phyloP scores from a whole-genome alignment of 2,329 filamentous ascomycete species.

The Fusarium ramigenum region DNA sequence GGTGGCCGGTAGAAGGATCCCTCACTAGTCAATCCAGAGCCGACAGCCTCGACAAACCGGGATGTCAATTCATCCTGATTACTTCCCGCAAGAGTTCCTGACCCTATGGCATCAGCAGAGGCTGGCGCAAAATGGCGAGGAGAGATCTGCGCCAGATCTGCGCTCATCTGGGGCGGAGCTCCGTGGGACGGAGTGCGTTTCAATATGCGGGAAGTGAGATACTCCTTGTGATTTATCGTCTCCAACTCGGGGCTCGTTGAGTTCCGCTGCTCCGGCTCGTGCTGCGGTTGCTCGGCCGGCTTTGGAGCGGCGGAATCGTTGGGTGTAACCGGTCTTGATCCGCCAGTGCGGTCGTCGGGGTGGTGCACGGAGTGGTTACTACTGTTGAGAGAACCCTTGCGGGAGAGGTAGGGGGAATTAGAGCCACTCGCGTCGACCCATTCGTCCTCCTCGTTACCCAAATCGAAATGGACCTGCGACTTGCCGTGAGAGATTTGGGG shows the following conservation, averaged over 20 bases:
- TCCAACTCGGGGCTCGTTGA: conserved; percentile 51
- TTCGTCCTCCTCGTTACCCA: conserved; percentile 68
- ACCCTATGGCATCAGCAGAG: conserved; percentile 41
- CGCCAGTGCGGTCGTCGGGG: conserved; percentile 49
- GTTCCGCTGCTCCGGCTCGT: conserved; percentile 15
- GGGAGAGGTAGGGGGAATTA: conserved; percentile 65
- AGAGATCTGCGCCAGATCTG: conserved; percentile 58
- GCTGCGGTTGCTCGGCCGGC: conserved; percentile 20
- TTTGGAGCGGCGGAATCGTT: conserved; percentile 33
- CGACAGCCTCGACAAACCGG: conserved; percentile 64
- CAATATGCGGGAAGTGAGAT: conserved; percentile 73
- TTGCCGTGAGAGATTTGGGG: conserved; percentile 55
- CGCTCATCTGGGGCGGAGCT: conserved; percentile 72
- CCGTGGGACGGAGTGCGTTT: conserved; percentile 70
- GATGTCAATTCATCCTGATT: conserved; percentile 64
- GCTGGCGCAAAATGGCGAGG: conserved; percentile 50
- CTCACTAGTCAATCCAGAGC: conserved; percentile 60
- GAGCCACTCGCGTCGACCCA: conserved; percentile 74
- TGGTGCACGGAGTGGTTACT: conserved; percentile 56
- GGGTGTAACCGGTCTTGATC: conserved; percentile 50
- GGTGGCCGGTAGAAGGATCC: conserved; percentile 61
- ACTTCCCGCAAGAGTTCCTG: conserved; percentile 44
- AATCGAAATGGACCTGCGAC: conserved; percentile 69
- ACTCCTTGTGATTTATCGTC: conserved; percentile 66
- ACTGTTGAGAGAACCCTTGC: conserved; percentile 59